These are phyloP conservation scores for Backusella tuberculispora DNA, from an alignment of 192 early-diverging fungal genomes.

Conservation along the genomic window DNA sequence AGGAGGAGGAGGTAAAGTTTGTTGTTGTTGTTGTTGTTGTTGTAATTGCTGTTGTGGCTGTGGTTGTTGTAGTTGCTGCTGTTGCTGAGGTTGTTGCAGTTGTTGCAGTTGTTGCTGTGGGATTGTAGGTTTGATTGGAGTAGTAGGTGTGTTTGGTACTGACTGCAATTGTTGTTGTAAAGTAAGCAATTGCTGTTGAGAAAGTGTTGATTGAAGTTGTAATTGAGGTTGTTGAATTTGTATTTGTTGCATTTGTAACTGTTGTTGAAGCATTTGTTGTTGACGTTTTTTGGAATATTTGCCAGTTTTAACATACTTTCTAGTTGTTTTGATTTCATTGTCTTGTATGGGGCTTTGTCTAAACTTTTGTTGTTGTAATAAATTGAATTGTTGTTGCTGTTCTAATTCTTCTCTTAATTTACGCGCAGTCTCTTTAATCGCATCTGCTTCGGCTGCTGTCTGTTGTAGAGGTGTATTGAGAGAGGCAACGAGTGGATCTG, in stretches of 20 bases:
- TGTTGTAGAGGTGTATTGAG: slow-evolving; percentile 5
- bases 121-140: slow-evolving; percentile 28
- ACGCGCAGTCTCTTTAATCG: slow-evolving; percentile 27
- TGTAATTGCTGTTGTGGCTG: background rate
- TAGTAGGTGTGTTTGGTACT: slow-evolving; percentile 31
- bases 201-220: background rate
- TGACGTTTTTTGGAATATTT: slow-evolving; percentile 62
- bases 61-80: background rate
- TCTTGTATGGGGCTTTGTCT: background rate
- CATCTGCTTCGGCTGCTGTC: slow-evolving; percentile 25
- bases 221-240: background rate
- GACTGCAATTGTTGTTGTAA: slow-evolving; percentile 36
- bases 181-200: slow-evolving; percentile 7
- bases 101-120: too few species aligned
- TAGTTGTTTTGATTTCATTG: slow-evolving; percentile 45
- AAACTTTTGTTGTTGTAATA: slow-evolving; percentile 22
- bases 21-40: background rate
- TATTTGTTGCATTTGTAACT: background rate
- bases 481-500: slow-evolving; percentile 17
- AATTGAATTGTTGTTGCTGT: slow-evolving; percentile 7
- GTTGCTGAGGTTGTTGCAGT: background rate
- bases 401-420: slow-evolving; percentile 35
- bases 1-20: background rate
- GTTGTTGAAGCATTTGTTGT: slow-evolving; percentile 28
- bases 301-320: slow-evolving; percentile 63